phyloP scores from a whole-genome alignment of 306 rosid species.

The Astragalus membranaceus region DNA sequence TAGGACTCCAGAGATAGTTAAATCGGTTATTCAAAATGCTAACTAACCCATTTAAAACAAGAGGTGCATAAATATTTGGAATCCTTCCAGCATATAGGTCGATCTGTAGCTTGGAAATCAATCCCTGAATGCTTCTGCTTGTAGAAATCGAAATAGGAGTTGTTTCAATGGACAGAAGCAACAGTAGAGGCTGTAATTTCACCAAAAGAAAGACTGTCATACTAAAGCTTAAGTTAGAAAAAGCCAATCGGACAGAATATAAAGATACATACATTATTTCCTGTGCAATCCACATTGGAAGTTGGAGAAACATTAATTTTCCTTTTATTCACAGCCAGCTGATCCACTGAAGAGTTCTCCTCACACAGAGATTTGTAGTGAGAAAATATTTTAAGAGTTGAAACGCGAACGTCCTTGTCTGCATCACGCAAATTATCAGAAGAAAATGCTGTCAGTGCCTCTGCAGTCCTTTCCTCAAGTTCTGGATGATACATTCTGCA shows the following conservation, averaged over 20 bases:
- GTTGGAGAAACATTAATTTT: slow-evolving; percentile 43
- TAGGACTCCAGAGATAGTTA: slow-evolving; percentile 67
- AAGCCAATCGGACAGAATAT: slow-evolving; percentile 4
- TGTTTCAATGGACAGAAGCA: slow-evolving; percentile 68
- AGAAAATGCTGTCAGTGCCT: slow-evolving; percentile 46
- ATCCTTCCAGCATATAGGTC: slow-evolving; percentile 59
- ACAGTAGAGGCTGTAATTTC: slow-evolving; percentile 58
- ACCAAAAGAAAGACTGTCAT: slow-evolving; percentile 17
- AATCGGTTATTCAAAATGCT: slow-evolving; percentile 77
- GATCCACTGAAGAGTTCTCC: slow-evolving; percentile 36
- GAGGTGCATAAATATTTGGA: slow-evolving; percentile 47
- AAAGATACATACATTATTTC: slow-evolving; percentile 48
- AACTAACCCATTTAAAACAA: slow-evolving; percentile 62
- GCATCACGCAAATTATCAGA: slow-evolving; percentile 62
- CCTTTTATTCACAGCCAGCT: slow-evolving; percentile 43
- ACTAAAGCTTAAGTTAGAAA: slow-evolving; percentile 12
- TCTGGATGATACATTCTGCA: slow-evolving; percentile 41
- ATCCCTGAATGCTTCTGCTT: slow-evolving; percentile 56
- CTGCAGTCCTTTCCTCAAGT: slow-evolving; percentile 33
- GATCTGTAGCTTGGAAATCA: slow-evolving; percentile 79
- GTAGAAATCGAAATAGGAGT: slow-evolving; percentile 67
- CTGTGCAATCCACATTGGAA: slow-evolving; percentile 15
- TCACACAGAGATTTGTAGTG: slow-evolving; percentile 40
- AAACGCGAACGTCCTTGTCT: slow-evolving; percentile 58
- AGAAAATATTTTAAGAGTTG: slow-evolving; percentile 70